Evolutionary conservation across 768 basidiomycete genomes (phyloP).

Genomic region (Kwoniella bestiolae): DNA sequence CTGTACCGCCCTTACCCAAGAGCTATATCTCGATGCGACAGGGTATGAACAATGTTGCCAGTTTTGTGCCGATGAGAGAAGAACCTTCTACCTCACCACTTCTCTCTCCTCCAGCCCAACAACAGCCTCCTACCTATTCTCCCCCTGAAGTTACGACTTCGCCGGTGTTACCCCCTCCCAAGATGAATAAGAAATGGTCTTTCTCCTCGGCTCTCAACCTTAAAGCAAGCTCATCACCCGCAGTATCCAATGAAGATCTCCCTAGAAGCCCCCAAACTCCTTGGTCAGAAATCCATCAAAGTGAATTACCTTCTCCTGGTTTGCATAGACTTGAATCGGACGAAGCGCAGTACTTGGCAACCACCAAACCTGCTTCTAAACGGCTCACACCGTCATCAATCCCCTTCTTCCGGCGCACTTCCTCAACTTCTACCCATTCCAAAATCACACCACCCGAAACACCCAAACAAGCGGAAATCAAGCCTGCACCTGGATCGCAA

Average conservation of each 20-base stretch:
- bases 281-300: constrained; percentile 45
- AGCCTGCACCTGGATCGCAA: constrained; percentile 8
- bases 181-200: constrained; percentile 57
- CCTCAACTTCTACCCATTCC: constrained; percentile 48
- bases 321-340: constrained; percentile 23
- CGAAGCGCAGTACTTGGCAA: constrained; percentile 23
- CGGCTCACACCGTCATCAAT: constrained; percentile 49
- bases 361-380: constrained; percentile 24
- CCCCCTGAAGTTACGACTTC: constrained; percentile 18
- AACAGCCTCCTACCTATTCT: constrained; percentile 19
- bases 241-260: constrained; percentile 51
- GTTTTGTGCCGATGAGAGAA: constrained; percentile 19
- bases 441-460: constrained; percentile 23
- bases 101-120: constrained; percentile 7
- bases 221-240: constrained; percentile 37
- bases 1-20: constrained; percentile 56
- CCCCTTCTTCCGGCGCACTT: constrained; percentile 56
- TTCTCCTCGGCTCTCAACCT: constrained; percentile 56
- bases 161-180: constrained; percentile 18
- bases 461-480: constrained; percentile 19
- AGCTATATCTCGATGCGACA: constrained; percentile 49
- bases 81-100: constrained; percentile 57
- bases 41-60: constrained; percentile 28
- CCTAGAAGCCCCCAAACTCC: constrained; percentile 32
- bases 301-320: constrained; percentile 31